phyloP scores from a whole-genome alignment of 2,329 filamentous ascomycete species.

The Alternaria rosae region DNA sequence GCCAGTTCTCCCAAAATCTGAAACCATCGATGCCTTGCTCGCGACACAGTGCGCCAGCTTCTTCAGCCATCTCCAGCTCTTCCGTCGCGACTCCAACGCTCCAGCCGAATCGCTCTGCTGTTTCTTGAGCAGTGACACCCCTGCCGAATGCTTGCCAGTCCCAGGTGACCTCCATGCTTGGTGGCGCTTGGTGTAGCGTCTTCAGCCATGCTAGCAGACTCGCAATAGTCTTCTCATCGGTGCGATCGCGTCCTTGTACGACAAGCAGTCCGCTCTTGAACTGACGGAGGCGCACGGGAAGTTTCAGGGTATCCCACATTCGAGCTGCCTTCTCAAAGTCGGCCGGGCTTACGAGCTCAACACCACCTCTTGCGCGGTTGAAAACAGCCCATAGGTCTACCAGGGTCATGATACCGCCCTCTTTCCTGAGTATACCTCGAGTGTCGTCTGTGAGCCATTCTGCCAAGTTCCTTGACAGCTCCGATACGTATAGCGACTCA shows the following conservation, averaged over 20 bases:
- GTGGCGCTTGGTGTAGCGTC: conserved; percentile 72
- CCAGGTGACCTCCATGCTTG: conserved; percentile 72
- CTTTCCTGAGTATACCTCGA: conserved; percentile 44
- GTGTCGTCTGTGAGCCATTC: conserved; percentile 51
- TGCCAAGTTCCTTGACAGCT: conserved; percentile 50
- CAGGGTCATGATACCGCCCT: conserved; percentile 51
- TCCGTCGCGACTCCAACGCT: conserved; percentile 95
- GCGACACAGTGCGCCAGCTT: conserved; percentile 83
- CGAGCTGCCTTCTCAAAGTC: conserved; percentile 91
- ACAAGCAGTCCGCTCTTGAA: conserved; percentile 96
- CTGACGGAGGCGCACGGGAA: conserved; percentile 84
- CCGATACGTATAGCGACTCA: conserved; percentile 85
- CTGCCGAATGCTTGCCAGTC: conserved; percentile 80
- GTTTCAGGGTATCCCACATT: conserved; percentile 84
- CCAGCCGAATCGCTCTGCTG: conserved; percentile 91
- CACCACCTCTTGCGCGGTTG: conserved; percentile 89
- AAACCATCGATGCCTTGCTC: conserved; percentile 92
- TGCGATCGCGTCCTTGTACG: conserved; percentile 86
- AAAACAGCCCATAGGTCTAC: conserved; percentile 68
- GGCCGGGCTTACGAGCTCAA: conserved; percentile 88
- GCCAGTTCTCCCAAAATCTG: conserved; percentile 87
- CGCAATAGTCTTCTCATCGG: conserved; percentile 86
- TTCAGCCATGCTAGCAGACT: conserved; percentile 79
- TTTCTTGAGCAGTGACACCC: conserved; percentile 88
- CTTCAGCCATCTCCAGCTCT: conserved; percentile 97